Base-by-base conservation (phyloP, 2,329 filamentous ascomycete genomes). In the Gyromitra esculenta region DNA sequence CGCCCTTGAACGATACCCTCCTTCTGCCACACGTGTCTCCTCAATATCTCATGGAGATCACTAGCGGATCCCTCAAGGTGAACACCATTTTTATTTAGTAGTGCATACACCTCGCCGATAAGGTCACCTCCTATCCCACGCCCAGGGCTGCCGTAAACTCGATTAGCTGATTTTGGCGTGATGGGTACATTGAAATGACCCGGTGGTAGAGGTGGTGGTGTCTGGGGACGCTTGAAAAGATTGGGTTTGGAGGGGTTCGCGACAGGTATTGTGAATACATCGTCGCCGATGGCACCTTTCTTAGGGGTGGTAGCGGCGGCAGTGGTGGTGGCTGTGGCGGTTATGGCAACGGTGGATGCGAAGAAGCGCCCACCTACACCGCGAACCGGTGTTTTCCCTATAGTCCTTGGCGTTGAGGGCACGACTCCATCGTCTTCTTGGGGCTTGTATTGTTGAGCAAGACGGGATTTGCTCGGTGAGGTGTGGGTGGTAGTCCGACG, bases 1-100 rank as follows among this genome's bases (percentile, higher is more conserved):
- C 72, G 65, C 13, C 72, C 72, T 25, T 70, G 65, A 31, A 39
- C 64, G 35, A 75, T 65, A 7, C 72, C 72, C 39, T 75, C 72
- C 21, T 75, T 75, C 15, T 75, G 72, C n/a, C 52, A 45, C 18
- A 50, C 57, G 18, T 75, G 72, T 6, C 72, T 50, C 18, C n/a
- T 52, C 8, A 75, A 43, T 18, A 75, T 31, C 35, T n/a, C 41
- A 15, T 59, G 60, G 7, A 75, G 31, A 4, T 52, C 72, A 15
- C 13, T 25, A 1, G 57, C 41, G 6, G 67, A 64, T n/a, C 39
- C 57, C 39, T 63, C 59, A 2, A 75, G 18, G 39, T 70, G 64
- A 4, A 75, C 66, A 11, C 31, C 21, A 13, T 63, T 57, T 18
- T 50, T 45, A 1, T 15, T 2, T 3, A 75, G 45, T 8, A 75